Base-by-base conservation (phyloP, 2,329 filamentous ascomycete species). In the Monosporascus sp. region DNA sequence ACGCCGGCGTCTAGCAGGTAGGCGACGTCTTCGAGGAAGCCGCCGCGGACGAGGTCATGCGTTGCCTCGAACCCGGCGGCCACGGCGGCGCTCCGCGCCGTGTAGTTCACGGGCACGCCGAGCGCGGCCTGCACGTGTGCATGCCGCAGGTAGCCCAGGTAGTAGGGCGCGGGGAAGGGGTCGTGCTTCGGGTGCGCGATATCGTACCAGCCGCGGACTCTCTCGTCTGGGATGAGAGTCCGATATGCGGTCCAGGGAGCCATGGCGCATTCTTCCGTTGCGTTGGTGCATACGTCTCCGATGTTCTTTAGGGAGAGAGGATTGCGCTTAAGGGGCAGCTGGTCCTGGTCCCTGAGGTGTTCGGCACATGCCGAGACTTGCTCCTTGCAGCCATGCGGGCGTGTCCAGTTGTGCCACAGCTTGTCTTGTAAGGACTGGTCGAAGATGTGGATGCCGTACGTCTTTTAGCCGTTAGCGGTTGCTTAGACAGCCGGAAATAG, bases 51-150 rank as follows among this genome's bases (percentile, higher is more conserved):
- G 50, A 62, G 57, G 58, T 66, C 60, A 7, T 60, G 56, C 7
- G 66, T 63, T 5, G 59, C 38, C 3, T 44, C n/a, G 52, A 84
- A 83, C 1, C 72, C 76, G 1, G 60, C 52, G 14, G 68, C 68
- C 1, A 80, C 77, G 7, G 72, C 69, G 3, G 62, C 52, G 24
- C 68, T 71, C 3, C 67, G 66, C n/a, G 71, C 64, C 2, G 80
- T 79, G 68, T 75, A 84, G 63, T 85, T 85, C 26, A 84, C 66
- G 0, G 78, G 78, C 0, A 81, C 76, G 8, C 82, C 83, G 6
- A 86, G 73, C 0, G 77, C 78, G 2, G 67, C 64, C 40, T 43
- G 40, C 0, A 84, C 78, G 57, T 75, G 74, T 2, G 73, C 67
- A 51, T 79, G 75, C 60, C 78, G 81, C 40, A 86, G 69, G 64